Conservation (phyloP, 805 yeast genomes). For the Candida awuae region DNA sequence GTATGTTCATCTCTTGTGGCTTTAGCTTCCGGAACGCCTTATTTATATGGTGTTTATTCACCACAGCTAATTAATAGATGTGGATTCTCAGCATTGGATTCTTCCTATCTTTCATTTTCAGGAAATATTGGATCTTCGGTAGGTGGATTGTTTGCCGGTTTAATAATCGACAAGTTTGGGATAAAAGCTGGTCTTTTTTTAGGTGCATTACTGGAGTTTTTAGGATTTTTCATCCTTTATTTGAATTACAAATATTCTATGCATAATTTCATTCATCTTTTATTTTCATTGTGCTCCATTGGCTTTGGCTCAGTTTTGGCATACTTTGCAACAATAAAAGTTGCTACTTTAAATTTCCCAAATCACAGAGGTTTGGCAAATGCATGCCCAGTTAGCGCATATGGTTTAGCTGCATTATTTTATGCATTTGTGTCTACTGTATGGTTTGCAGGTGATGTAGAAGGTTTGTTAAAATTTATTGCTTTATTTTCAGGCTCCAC, state of each 20-base stretch:
- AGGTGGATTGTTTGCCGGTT: slow-evolving; percentile 67
- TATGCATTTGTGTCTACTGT: slow-evolving; percentile 51
- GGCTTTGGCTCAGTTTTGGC: slow-evolving; percentile 62
- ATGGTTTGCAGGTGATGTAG: slow-evolving; percentile 45
- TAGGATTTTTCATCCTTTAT: slow-evolving; percentile 47
- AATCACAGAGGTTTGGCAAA: slow-evolving; percentile 63
- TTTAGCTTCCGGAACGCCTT: slow-evolving; percentile 68
- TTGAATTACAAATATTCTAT: slow-evolving; percentile 35
- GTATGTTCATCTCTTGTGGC: slow-evolving; percentile 37
- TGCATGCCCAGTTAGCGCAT: slow-evolving; percentile 58
- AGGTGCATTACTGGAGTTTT: slow-evolving; percentile 48
- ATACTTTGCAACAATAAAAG: slow-evolving; percentile 51
- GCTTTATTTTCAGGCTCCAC: slow-evolving; percentile 42
- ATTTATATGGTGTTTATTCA: slow-evolving; percentile 65
- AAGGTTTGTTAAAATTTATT: slow-evolving; percentile 48
- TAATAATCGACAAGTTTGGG: slow-evolving; percentile 54
- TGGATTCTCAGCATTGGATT: slow-evolving; percentile 48
- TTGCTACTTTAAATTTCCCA: slow-evolving; percentile 60
- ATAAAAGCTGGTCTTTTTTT: slow-evolving; percentile 44
- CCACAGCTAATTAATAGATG: slow-evolving; percentile 59
- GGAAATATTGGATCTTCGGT: slow-evolving; percentile 57
- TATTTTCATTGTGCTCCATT: slow-evolving; percentile 42
- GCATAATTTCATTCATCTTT: slow-evolving; percentile 35
- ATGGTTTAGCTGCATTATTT: slow-evolving; percentile 63
- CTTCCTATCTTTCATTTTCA: slow-evolving; percentile 58